Base-by-base conservation (phyloP, 768 basidiomycete species). In the Leccinum imitatum region DNA sequence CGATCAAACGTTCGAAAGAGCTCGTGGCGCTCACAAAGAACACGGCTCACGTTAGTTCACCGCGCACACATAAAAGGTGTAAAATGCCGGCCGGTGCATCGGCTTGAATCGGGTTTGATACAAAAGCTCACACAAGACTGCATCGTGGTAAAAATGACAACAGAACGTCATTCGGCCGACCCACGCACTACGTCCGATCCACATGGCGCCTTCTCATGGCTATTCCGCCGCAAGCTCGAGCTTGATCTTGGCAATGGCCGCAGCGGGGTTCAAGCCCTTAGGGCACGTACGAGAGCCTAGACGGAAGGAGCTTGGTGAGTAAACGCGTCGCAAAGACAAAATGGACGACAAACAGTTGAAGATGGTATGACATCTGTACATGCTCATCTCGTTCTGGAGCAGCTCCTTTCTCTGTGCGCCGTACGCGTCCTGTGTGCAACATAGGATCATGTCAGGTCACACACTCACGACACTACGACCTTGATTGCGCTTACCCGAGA, bases 331-430 rank as follows among this genome's bases (percentile, higher is more conserved):
- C 27, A 55, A 41, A 50, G 50, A 23, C 21, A 1, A 17, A 41
- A n/a, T 23, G 6, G 15, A 33, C 39, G 50, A 74, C 82, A 30
- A 59, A 90, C 93, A 93, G 78, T 97, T 97, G 82, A 98, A 97
- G 79, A 97, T 98, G 53, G 96, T 98, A 77, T 98, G 96, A 81
- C 96, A 98, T 59, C 96, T 86, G 80, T 97, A 99, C 73, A 99
- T 76, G 71, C 93, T 95, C 83, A 98, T 82, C 70, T 93, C 89
- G 76, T 99, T 99, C 78, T 98, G 92, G 65, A 99, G 82, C 69
- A 87, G 87, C 72, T 95, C 94, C 82, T 89, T 94, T 60, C 96
- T 85, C 71, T 93, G 81, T 2, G 85, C 83, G 11, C 82, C 83
- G 70, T 91, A 82, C 21, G 86, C 74, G 73, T 98, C 96, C 88